phyloP scores from a whole-genome alignment of 371 early-diverging fungal species.

The Apophysomyces variabilis region DNA sequence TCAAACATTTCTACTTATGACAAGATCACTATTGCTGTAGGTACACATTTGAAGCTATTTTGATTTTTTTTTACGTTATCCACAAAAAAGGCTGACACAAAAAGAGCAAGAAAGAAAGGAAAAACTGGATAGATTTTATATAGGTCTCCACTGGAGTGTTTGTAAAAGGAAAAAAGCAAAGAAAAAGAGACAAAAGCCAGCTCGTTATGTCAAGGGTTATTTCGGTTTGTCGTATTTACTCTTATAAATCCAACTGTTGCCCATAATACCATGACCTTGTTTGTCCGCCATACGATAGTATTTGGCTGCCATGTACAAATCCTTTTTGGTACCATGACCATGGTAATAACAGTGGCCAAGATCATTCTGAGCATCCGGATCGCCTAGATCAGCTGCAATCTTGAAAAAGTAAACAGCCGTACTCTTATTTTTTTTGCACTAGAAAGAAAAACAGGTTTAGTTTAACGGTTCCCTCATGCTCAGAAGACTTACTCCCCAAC shows the following conservation, averaged over 20 bases:
- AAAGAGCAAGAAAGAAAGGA: no score
- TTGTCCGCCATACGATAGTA: slow-evolving; percentile 86
- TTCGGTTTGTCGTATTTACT: slow-evolving; percentile 48
- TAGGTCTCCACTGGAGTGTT: no score
- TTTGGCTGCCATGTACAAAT: slow-evolving; percentile 78
- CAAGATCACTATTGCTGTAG: no score
- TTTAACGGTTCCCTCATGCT: no score
- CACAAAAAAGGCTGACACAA: no score
- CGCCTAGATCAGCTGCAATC: slow-evolving; percentile 86
- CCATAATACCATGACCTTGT: slow-evolving; percentile 81
- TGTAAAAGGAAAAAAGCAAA: background rate
- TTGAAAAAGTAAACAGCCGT: slow-evolving; percentile 86
- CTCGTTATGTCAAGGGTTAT: background rate
- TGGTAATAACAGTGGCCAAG: slow-evolving; percentile 77
- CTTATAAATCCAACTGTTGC: slow-evolving; percentile 82
- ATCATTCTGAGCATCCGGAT: slow-evolving; percentile 85
- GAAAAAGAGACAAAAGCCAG: background rate
- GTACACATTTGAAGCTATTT: no score
- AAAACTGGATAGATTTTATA: no score
- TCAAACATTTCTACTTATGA: no score
- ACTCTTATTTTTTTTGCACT: slow-evolving; percentile 67
- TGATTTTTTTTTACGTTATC: no score
- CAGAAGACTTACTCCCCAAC: slow-evolving; percentile 78
- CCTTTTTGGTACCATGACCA: slow-evolving; percentile 82
- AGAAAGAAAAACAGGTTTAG: slow-evolving; percentile 1